Evolutionary conservation across 192 early-diverging fungal genomes (phyloP).

Genomic region (Chytriomyces sp.): DNA sequence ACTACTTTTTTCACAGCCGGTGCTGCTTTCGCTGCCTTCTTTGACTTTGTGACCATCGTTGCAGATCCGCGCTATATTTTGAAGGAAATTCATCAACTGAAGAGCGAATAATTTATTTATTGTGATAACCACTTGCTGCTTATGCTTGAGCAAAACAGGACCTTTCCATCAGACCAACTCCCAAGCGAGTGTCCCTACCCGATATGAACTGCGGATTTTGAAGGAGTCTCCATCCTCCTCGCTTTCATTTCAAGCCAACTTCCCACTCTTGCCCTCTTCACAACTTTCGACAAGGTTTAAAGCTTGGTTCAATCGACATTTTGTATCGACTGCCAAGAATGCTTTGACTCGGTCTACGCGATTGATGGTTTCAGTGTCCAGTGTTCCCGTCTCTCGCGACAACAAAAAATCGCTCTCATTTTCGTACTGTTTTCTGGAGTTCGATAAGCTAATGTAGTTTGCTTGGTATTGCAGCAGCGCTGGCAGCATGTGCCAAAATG

Average conservation of each 20-base stretch:
- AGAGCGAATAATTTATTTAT: not conserved
- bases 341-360: not conserved
- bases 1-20: too few relatives aligned
- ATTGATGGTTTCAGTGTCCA: not conserved
- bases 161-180: not conserved
- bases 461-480: conserved; percentile 83
- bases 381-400: not conserved
- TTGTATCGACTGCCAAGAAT: conserved; percentile 5
- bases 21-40: too few relatives aligned
- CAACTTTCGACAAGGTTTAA: too few relatives aligned
- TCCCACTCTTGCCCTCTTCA: not conserved
- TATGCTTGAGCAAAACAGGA: not conserved
- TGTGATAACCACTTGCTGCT: not conserved
- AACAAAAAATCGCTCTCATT: conserved; percentile 6
- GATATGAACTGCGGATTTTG: not conserved
- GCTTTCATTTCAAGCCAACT: not conserved
- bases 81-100: not conserved
- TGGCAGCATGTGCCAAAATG: conserved; percentile 81
- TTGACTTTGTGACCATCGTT: too few relatives aligned
- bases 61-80: not conserved
- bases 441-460: not conserved
- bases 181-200: not conserved
- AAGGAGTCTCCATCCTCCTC: not conserved
- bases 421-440: not conserved
- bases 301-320: not conserved